Evolutionary conservation across 2,329 filamentous ascomycete genomes (phyloP).

Genomic region (Coleophoma cylindrospora): DNA sequence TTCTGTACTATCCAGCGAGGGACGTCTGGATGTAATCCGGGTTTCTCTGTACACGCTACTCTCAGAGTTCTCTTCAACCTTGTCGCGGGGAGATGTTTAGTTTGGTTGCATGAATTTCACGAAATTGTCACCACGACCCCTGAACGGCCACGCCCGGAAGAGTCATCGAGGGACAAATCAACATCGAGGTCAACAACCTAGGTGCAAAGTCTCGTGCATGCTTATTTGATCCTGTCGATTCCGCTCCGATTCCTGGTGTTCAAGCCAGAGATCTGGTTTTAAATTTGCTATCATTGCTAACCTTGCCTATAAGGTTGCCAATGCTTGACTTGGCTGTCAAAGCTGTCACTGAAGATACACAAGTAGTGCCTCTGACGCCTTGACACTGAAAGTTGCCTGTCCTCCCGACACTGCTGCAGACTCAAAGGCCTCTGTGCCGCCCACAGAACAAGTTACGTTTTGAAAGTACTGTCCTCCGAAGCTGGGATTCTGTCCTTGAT

Average conservation of each 20-base stretch:
- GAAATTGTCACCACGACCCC: conserved; percentile 10
- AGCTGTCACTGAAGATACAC: conserved; percentile 31
- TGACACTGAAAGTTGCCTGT: conserved; percentile 33
- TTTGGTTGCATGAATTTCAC: conserved; percentile 10
- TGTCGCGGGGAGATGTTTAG: background rate
- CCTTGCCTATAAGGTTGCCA: no score
- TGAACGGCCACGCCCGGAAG: background rate
- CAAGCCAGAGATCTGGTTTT: no score
- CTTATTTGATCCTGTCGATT: no score
- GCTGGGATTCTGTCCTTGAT: conserved; percentile 35
- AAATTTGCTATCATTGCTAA: no score
- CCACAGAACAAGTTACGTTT: conserved; percentile 38
- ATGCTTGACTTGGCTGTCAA: no score
- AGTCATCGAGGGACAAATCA: background rate
- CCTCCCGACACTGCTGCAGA: conserved; percentile 28
- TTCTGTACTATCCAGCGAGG: no score
- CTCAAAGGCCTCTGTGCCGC: conserved; percentile 35
- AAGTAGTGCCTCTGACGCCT: conserved; percentile 42
- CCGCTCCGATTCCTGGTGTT: no score
- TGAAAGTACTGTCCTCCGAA: conserved; percentile 41
- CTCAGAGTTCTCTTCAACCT: no score
- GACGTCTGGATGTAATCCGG: no score
- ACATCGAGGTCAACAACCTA: no score
- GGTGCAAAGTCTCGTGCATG: no score
- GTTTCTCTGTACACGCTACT: no score